Evolutionary conservation across 2,329 filamentous ascomycete species (phyloP).

Genomic region (Apiospora phragmitis): DNA sequence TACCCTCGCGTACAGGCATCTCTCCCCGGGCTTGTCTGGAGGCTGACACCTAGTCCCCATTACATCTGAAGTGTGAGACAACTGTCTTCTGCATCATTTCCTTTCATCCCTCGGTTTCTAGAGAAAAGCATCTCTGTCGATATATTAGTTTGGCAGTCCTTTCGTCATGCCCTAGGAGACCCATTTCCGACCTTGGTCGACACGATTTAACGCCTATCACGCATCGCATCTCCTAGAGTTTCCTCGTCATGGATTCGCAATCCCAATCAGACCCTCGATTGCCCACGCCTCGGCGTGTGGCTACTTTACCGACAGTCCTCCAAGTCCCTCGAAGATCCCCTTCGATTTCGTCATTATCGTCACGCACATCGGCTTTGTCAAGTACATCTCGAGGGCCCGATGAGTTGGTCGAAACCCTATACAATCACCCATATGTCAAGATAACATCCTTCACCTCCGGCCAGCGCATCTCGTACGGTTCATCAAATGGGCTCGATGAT

Average conservation of each 20-base stretch:
- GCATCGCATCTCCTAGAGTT: background rate
- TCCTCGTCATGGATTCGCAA: slow-evolving; percentile 13
- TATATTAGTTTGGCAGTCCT: background rate
- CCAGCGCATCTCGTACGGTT: slow-evolving; percentile 29
- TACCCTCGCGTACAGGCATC: background rate
- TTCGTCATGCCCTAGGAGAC: background rate
- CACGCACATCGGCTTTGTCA: slow-evolving; percentile 13
- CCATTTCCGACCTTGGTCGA: background rate
- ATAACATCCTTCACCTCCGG: slow-evolving; percentile 57
- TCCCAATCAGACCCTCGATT: background rate
- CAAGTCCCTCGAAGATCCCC: slow-evolving; percentile 13
- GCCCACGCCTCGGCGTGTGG: slow-evolving; percentile 15
- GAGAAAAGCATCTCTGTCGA: background rate
- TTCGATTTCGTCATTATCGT: slow-evolving; percentile 17
- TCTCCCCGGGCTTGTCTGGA: background rate
- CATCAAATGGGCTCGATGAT: slow-evolving; percentile 34
- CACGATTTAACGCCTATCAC: background rate
- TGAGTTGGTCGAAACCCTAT: slow-evolving; percentile 66
- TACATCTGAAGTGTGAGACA: slow-evolving; percentile 3
- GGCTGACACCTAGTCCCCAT: background rate
- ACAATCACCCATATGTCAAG: slow-evolving; percentile 70
- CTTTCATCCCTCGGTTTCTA: background rate
- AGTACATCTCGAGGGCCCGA: slow-evolving; percentile 16
- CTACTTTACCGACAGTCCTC: slow-evolving; percentile 12
- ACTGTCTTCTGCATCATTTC: background rate